A percentile compares a stretch with the other conserved stretches of the same genome.
Conservation (phyloP, 2,329 filamentous ascomycete species). For the Trichoderma semiorbis region DNA sequence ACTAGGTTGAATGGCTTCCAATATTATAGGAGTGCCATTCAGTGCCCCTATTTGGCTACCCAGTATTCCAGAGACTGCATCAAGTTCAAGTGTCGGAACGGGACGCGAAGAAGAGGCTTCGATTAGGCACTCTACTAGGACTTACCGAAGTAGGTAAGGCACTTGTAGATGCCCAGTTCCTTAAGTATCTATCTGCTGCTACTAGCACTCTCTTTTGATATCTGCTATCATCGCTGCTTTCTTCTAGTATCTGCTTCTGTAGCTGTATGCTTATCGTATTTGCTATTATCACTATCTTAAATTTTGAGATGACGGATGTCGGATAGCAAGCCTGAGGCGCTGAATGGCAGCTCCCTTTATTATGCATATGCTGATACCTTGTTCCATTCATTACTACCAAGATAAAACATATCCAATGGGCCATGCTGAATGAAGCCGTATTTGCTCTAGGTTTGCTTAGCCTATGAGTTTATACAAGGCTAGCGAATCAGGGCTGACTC, state of each 20-base stretch:
- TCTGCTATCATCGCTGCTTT: not conserved
- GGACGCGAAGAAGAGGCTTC: no score
- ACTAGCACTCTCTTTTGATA: not conserved
- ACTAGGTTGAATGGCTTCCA: not conserved
- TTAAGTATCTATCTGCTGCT: no score
- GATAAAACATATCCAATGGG: not conserved
- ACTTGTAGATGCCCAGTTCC: no score
- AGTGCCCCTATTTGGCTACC: no score
- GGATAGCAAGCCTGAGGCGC: not conserved
- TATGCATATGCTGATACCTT: not conserved
- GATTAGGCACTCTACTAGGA: no score
- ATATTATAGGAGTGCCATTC: no score
- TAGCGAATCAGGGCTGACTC: not conserved
- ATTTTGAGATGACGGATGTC: not conserved
- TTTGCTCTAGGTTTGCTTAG: not conserved
- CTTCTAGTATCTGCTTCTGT: not conserved
- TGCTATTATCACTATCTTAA: not conserved
- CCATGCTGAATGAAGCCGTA: not conserved
- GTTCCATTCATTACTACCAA: not conserved
- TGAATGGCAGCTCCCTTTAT: not conserved
- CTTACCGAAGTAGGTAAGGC: no score
- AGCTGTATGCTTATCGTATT: not conserved
- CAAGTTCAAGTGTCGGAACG: no score
- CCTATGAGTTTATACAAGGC: not conserved
- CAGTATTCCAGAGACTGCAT: no score